These are phyloP conservation scores for Jatropha multifida DNA, from an alignment of 441 rosid species.

Conservation along the genomic window DNA sequence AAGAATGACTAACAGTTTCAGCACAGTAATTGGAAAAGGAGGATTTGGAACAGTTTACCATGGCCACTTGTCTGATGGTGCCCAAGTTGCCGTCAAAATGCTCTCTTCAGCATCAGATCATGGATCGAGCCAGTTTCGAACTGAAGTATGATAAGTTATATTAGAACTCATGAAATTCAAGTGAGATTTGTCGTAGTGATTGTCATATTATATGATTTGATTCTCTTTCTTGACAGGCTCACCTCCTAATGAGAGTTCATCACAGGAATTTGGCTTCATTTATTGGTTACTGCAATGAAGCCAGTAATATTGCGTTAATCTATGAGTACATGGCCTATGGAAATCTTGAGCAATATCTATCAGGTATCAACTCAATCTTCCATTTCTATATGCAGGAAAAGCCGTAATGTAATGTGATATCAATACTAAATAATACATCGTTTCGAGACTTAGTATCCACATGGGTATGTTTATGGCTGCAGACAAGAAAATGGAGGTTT, in stretches of 20 bases:
- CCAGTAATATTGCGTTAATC: slow-evolving; percentile 38
- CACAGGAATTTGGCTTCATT: slow-evolving; percentile 56
- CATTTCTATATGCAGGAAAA: neutral
- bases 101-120: slow-evolving; percentile 34
- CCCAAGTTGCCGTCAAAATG: slow-evolving; percentile 47
- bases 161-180: neutral
- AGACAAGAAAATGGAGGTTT: slow-evolving; percentile 22
- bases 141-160: slow-evolving; percentile 29
- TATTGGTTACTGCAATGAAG: slow-evolving; percentile 59
- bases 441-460: no score
- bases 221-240: slow-evolving; percentile 32
- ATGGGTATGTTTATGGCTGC: neutral
- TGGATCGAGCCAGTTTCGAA: slow-evolving; percentile 33
- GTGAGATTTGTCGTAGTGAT: neutral
- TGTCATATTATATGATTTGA: neutral
- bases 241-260: slow-evolving; percentile 53
- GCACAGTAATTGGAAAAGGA: slow-evolving; percentile 33
- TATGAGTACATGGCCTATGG: slow-evolving; percentile 63
- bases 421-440: no score
- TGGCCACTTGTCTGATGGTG: slow-evolving; percentile 31
- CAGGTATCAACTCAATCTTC: slow-evolving; percentile 35
- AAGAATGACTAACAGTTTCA: slow-evolving; percentile 32
- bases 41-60: slow-evolving; percentile 38
- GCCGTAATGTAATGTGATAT: no score
- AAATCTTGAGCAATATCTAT: slow-evolving; percentile 42